Percentiles rank a stretch among this genome's conserved stretches.
Conservation (phyloP, 2,329 filamentous ascomycete species). For the Chalaropsis ovoidea region DNA sequence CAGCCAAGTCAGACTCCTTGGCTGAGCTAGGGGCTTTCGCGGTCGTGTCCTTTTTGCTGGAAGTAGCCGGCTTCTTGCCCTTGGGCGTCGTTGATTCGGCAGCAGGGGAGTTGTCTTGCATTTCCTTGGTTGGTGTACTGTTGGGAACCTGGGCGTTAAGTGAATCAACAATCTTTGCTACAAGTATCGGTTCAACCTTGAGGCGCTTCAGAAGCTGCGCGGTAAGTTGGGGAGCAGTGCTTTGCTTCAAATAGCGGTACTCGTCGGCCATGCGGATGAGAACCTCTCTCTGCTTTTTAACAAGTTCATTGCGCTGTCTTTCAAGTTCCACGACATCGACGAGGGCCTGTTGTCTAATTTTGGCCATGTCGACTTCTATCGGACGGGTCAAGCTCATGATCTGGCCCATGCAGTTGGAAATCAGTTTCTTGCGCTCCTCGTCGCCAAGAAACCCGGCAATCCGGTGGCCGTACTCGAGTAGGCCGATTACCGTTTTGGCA, state of each 20-base stretch:
- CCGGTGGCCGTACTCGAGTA: conserved; percentile 16
- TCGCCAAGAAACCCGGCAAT: conserved; percentile 19
- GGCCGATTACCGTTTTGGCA: conserved; percentile 6
- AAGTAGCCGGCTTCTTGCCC: neutral
- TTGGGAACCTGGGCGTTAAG: neutral
- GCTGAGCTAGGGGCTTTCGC: too few species aligned
- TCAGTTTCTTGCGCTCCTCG: neutral
- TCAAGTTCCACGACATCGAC: conserved; percentile 13
- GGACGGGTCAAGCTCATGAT: neutral
- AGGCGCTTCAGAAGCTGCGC: neutral
- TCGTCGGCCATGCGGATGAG: conserved; percentile 9
- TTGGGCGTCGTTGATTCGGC: neutral
- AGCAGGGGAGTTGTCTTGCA: neutral
- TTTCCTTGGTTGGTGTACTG: neutral
- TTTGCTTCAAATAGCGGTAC: neutral
- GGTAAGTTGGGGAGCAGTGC: neutral
- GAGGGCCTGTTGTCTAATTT: conserved; percentile 12
- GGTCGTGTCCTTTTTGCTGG: neutral
- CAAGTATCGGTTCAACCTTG: neutral
- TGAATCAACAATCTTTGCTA: neutral
- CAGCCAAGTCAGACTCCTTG: too few species aligned
- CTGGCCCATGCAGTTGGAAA: neutral
- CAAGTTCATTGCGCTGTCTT: conserved; percentile 11
- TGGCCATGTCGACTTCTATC: neutral
- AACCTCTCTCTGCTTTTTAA: conserved; percentile 14